These are phyloP conservation scores for Tolypocladium pustulatum DNA, from an alignment of 2,329 filamentous ascomycete species.

Conservation along the genomic window DNA sequence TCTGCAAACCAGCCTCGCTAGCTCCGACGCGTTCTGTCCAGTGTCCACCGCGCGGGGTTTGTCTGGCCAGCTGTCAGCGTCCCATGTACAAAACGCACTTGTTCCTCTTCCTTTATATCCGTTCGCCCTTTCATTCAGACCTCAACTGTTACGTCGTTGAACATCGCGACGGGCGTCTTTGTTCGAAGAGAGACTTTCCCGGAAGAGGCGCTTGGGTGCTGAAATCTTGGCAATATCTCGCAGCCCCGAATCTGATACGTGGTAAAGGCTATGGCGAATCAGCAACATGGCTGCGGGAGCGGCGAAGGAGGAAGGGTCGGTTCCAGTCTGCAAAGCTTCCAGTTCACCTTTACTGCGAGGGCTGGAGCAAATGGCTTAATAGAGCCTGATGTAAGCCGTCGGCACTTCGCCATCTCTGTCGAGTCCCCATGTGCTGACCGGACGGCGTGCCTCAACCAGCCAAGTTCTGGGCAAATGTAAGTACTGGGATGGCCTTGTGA, in stretches of 20 bases:
- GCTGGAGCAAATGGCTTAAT: slow-evolving; percentile 18
- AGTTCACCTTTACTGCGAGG: slow-evolving; percentile 22
- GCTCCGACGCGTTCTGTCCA: not conserved
- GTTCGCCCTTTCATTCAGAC: not conserved
- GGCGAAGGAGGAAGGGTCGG: not conserved
- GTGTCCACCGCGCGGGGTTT: not conserved
- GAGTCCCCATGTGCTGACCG: slow-evolving; percentile 8
- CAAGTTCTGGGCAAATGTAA: slow-evolving; percentile 13
- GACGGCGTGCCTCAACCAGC: slow-evolving; percentile 5
- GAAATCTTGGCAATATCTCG: not conserved
- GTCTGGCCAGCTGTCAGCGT: not conserved
- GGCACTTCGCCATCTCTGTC: not conserved
- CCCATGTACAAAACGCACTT: not conserved
- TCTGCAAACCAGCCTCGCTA: not conserved
- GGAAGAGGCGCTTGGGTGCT: not conserved
- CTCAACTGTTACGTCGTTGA: not conserved
- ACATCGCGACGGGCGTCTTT: not conserved
- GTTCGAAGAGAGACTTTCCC: not conserved
- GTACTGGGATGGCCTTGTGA: slow-evolving; percentile 1
- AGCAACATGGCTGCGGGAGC: not conserved
- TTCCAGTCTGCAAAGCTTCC: slow-evolving; percentile 8
- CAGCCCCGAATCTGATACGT: not conserved
- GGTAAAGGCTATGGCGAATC: not conserved
- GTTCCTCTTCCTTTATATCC: not conserved
- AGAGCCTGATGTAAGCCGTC: slow-evolving; percentile 20